Conservation (phyloP, 805 yeast genomes). For the Wickerhamiella occidentalis region DNA sequence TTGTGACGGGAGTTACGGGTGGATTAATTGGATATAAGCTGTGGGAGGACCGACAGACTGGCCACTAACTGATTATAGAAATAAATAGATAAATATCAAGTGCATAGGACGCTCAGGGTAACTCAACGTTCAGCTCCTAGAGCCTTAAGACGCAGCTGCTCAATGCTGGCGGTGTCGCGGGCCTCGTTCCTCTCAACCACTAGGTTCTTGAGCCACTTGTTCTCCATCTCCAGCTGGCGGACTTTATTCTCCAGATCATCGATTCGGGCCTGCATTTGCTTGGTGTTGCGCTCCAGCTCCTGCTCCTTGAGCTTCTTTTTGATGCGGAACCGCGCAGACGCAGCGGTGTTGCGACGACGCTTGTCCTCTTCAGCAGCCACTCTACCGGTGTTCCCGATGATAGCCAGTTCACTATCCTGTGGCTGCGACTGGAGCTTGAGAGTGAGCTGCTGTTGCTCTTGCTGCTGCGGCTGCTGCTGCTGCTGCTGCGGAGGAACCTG, state of each 20-base stretch:
- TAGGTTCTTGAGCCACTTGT: slow-evolving; percentile 66
- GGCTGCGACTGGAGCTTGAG: too few relatives aligned
- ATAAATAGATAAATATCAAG: not conserved
- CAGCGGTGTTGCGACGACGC: slow-evolving; percentile 81
- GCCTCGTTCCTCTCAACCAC: slow-evolving; percentile 59
- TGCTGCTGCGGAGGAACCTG: not conserved
- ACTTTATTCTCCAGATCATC: slow-evolving; percentile 56
- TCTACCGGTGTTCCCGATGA: too few relatives aligned
- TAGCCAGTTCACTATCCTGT: too few relatives aligned
- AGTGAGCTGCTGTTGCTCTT: not conserved
- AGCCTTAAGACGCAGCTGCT: slow-evolving; percentile 15
- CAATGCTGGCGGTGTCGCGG: slow-evolving; percentile 24
- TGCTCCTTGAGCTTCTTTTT: slow-evolving; percentile 88
- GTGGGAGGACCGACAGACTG: not conserved
- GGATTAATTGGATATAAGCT: slow-evolving; percentile 24
- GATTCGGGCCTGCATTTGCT: slow-evolving; percentile 60
- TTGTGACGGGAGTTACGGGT: slow-evolving; percentile 16
- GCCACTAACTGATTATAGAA: not conserved
- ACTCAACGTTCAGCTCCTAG: not conserved
- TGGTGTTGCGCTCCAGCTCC: slow-evolving; percentile 69
- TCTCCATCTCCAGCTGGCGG: slow-evolving; percentile 86
- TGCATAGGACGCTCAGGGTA: not conserved
- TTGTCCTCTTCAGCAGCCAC: slow-evolving; percentile 46
- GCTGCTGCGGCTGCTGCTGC: not conserved
- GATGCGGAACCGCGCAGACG: slow-evolving; percentile 84